Evolutionary conservation across 2,329 filamentous ascomycete species (phyloP).

Genomic region (Hypoxylon sp.): DNA sequence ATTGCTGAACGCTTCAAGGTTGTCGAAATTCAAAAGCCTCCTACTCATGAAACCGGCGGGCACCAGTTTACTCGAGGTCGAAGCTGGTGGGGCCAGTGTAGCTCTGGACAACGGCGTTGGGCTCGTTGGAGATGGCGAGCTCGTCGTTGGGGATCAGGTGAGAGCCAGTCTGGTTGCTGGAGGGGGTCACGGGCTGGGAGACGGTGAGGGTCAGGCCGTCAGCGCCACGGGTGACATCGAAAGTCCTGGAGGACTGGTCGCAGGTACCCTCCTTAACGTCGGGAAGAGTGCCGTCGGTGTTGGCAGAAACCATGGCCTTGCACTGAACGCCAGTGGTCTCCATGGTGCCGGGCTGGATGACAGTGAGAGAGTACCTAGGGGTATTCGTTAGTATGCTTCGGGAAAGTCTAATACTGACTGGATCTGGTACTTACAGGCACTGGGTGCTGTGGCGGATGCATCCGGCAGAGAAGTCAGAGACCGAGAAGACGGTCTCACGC

Average conservation of each 20-base stretch:
- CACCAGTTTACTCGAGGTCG: too few species aligned
- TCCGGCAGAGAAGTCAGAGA: slow-evolving; percentile 42
- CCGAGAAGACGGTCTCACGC: slow-evolving; percentile 39
- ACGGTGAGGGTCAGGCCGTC: slow-evolving; percentile 43
- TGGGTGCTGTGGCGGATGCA: slow-evolving; percentile 44
- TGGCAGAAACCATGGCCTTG: slow-evolving; percentile 31
- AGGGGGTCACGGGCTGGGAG: slow-evolving; percentile 42
- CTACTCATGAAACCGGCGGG: too few species aligned
- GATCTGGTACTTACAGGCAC: slow-evolving; percentile 42
- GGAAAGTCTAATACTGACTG: too few species aligned
- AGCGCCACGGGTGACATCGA: slow-evolving; percentile 36
- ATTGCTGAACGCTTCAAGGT: too few species aligned
- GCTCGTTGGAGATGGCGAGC: slow-evolving; percentile 34
- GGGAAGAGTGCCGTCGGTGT: slow-evolving; percentile 43
- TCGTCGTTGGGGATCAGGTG: slow-evolving; percentile 43
- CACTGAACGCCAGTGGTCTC: slow-evolving; percentile 42
- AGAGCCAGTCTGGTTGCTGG: slow-evolving; percentile 39
- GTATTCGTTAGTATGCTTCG: slow-evolving; percentile 3
- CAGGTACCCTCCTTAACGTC: slow-evolving; percentile 44
- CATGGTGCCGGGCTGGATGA: slow-evolving; percentile 38
- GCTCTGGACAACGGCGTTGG: slow-evolving; percentile 43
- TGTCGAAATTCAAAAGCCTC: too few species aligned
- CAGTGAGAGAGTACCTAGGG: slow-evolving; percentile 30
- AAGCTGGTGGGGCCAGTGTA: slow-evolving; percentile 44
- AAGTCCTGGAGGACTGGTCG: slow-evolving; percentile 44